Conservation (phyloP, 2,329 filamentous ascomycete species). For the Coniochaeta sp. region DNA sequence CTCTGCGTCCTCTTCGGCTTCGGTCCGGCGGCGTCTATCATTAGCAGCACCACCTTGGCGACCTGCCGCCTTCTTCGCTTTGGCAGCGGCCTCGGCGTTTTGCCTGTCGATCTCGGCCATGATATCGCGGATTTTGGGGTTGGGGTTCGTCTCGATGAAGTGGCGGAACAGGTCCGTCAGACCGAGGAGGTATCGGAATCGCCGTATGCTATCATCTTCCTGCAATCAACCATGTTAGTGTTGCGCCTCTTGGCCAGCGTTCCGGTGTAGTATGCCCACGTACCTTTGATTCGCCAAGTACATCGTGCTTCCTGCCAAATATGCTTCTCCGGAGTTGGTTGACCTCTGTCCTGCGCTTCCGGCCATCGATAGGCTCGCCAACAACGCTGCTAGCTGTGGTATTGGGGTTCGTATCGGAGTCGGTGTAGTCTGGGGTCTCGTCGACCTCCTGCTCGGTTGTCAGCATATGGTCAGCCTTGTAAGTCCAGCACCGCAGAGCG, state of each 20-base stretch:
- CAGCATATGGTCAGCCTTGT: constrained; percentile 7
- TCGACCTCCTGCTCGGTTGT: constrained; percentile 45
- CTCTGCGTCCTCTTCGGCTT: constrained; percentile 97
- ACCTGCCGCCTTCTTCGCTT: constrained; percentile 63
- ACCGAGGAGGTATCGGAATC: constrained; percentile 91
- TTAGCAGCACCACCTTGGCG: constrained; percentile 79
- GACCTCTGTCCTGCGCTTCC: constrained; percentile 78
- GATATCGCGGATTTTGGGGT: constrained; percentile 88
- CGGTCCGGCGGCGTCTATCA: constrained; percentile 77
- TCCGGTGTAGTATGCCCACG: constrained; percentile 9
- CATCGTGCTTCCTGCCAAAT: constrained; percentile 90
- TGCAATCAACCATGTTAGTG: constrained; percentile 25
- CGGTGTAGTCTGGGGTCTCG: constrained; percentile 59
- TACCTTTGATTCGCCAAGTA: constrained; percentile 88
- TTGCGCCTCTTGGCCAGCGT: neutral
- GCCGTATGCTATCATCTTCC: constrained; percentile 91
- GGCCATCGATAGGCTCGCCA: constrained; percentile 72
- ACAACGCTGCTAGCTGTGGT: constrained; percentile 77
- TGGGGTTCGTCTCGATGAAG: constrained; percentile 96
- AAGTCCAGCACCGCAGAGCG: neutral
- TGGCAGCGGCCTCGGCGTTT: constrained; percentile 61
- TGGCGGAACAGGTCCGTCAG: constrained; percentile 96
- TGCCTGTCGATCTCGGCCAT: constrained; percentile 93
- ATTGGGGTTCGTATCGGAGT: constrained; percentile 61
- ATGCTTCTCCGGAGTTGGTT: constrained; percentile 87